Evolutionary conservation across 75 land plant species (phyloP), one percentile per base, ranked within the genome.

Genomic region (Selaginella moellendorffii): DNA sequence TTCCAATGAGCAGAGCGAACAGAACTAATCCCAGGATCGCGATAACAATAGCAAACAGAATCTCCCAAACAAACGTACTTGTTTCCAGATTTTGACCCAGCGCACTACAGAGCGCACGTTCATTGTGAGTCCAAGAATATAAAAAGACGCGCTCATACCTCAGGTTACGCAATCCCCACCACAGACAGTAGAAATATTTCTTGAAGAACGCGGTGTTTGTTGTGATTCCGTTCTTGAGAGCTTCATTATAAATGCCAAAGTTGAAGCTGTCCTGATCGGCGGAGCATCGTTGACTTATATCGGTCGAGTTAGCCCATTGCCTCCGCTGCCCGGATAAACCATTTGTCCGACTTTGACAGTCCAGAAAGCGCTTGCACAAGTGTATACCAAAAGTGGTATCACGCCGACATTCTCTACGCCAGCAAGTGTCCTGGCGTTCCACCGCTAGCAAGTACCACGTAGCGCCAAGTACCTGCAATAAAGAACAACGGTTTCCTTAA

Each of bases 141-240:
- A 1, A 42, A 19, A 63, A 26, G 0, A 56, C 8, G 2, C 27
- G 30, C 51, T 46, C 18, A 18, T 71, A 92, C 98, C 98, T 88
- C 28, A 92, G 66, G 54, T 77, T 76, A 29, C 67, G 82, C 68
- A 92, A 63, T n/a, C 98, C 98, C 77, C 82, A 79, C 98, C 98
- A 92, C 27, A 92, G 76, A 69, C 89, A 92, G 74, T 83, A 92
- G 74, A 85, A 81, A 69, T 92, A 92, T 62, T 82, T 91, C 65
- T 70, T 66, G 46, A 83, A 51, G 31, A 81, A 82, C 9, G 54
- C 24, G 17, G 0, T 5, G 1, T 79, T 56, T 2, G 80, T 76
- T 0, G 80, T 67, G 1, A 81, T 77, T 36, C 25, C 53, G 14
- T 59, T 69, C 8, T 58, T 67, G 12, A 85, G 30, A 2, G 95